These are phyloP conservation scores for Boletus semigastroideus DNA, from an alignment of 1,284 basidiomycete genomes.

Conservation along the genomic window DNA sequence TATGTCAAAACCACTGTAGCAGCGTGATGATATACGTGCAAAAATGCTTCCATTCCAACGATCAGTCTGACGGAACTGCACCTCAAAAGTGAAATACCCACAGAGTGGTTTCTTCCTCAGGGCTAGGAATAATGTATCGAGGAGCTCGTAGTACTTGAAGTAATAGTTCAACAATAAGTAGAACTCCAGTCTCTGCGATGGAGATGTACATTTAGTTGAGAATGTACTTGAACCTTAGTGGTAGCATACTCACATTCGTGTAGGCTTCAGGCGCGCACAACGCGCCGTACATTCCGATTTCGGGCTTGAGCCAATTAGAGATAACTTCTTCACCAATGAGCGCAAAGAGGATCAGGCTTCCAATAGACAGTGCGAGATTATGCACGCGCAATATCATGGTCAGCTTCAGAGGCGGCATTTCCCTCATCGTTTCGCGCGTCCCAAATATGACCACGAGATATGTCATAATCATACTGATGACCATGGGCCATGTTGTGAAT, in stretches of 20 bases:
- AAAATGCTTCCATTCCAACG: slow-evolving; percentile 60
- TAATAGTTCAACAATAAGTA: slow-evolving; percentile 98
- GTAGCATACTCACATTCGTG: slow-evolving; percentile 63
- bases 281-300: slow-evolving; percentile 71
- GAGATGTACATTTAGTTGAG: too few relatives aligned
- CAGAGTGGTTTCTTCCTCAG: slow-evolving; percentile 95
- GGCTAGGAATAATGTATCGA: slow-evolving; percentile 95
- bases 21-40: slow-evolving; percentile 97
- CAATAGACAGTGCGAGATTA: slow-evolving; percentile 82
- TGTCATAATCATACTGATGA: slow-evolving; percentile 63
- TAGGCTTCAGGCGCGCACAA: slow-evolving; percentile 78
- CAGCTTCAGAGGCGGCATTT: slow-evolving; percentile 70
- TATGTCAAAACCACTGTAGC: slow-evolving; percentile 93
- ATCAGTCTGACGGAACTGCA: background rate
- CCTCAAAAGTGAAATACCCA: slow-evolving; percentile 37
- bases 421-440: slow-evolving; percentile 82
- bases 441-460: slow-evolving; percentile 91
- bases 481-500: slow-evolving; percentile 73
- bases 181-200: slow-evolving; percentile 68
- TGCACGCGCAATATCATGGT: slow-evolving; percentile 87
- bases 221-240: background rate
- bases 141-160: slow-evolving; percentile 89
- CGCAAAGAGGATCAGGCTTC: slow-evolving; percentile 75
- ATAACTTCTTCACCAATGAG: slow-evolving; percentile 88
- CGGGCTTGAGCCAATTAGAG: slow-evolving; percentile 71